Base-by-base conservation (phyloP, 192 early-diverging fungal genomes). In the Entomortierella beljakovae region DNA sequence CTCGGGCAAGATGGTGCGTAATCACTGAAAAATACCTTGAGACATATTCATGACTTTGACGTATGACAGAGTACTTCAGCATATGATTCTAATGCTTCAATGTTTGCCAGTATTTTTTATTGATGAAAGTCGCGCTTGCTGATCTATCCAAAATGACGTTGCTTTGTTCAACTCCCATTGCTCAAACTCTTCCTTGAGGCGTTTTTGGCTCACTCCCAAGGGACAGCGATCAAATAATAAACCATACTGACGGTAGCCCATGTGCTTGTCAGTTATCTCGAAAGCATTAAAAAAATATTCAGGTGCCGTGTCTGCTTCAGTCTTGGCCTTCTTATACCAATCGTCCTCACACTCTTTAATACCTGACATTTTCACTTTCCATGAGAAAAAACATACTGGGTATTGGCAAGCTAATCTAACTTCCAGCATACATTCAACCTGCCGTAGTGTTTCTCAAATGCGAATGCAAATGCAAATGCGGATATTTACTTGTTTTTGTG, bases 1-100 rank as follows among this genome's bases (percentile, higher is more conserved):
- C n/a, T n/a, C n/a, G n/a, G n/a, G n/a, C n/a, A n/a, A n/a, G n/a
- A n/a, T n/a, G n/a, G n/a, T n/a, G n/a, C n/a, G n/a, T n/a, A n/a
- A n/a, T n/a, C n/a, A n/a, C n/a, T n/a, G n/a, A n/a, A n/a, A n/a
- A n/a, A n/a, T n/a, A 58, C 65, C 43, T 68, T 58, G 56, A 26
- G 57, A 26, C 28, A 18, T 13, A 69, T 69, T 60, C 57, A 32
- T 29, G 42, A 62, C 23, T 61, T 43, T 43, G 15, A 69, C 57
- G 67, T 38, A 18, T 11, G 60, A 69, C 49, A 20, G 57, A 60
- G 29, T 53, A 34, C n/a, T 53, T 69, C 67, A 26, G 67, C 49
- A 69, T 61, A 69, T 4, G 67, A 57, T 29, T 69, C 67, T 31
- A 57, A 69, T 42, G 57, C 67, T 52, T 69, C 67, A 52, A 69